Evolutionary conservation across 371 early-diverging fungal species (phyloP), one percentile per base, ranked within the genome.

Genomic region (Circinella minor): DNA sequence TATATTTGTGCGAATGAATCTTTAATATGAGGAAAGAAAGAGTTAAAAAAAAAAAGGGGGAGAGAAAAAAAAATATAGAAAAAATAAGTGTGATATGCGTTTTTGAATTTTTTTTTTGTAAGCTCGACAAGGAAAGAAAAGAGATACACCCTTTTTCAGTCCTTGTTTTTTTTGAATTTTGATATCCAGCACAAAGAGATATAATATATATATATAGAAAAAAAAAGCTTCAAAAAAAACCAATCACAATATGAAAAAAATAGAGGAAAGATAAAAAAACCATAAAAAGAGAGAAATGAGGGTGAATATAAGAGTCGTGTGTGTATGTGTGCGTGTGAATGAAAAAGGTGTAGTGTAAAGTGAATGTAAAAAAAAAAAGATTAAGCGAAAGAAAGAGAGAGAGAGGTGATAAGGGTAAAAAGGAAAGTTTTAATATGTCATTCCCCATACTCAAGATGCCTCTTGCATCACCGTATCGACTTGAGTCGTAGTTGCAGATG

Each of bases 391-490:
- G n/a, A 57, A 57, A 27, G 14, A 57, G 36, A 57, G 34, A 27
- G 5, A 57, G 7, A 10, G 8, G 27, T n/a, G 7, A 17, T 34
- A 59, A 59, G 34, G 36, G 14, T 59, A 36, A 18, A 59, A 20
- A 59, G 27, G 37, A 59, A 59, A 59, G 27, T 14, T 20, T 13
- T 15, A 51, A 51, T 51, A 51, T 51, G 15, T 13, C 51, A 4
- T n/a, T 15, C 15, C 11, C 43, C 51, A 5, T 15, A n/a, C 15
- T 63, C 63, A 65, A 49, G 65, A 54, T 18, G 65, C 65, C 36
- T 65, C 65, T 48, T 65, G 65, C 65, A 65, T 65, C 9, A 65
- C 65, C 20, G 54, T 65, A 54, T 65, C 65, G 36, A 65, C 65
- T 65, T 46, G 37, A 27, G 65, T 20, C n/a, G 63, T 34, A 20